phyloP scores from a whole-genome alignment of 495 filamentous ascomycete genomes.

The Beverwykella pulmonaria region DNA sequence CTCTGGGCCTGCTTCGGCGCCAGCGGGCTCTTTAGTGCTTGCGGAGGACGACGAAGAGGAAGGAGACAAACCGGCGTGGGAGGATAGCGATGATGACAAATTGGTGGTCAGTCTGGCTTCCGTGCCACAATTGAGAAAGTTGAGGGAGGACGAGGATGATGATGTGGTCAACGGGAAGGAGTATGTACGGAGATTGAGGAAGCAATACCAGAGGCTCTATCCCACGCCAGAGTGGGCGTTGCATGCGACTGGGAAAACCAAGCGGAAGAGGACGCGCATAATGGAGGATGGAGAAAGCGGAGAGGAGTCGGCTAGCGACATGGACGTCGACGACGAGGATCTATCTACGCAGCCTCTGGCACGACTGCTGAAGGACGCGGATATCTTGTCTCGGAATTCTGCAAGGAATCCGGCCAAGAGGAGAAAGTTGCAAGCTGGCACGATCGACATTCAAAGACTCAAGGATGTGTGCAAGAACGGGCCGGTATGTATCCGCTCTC shows the following conservation, averaged over 20 bases:
- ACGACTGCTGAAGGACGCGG: slow-evolving; percentile 71
- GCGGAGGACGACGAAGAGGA: slow-evolving; percentile 44
- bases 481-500: slow-evolving; percentile 52
- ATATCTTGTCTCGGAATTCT: slow-evolving; percentile 49
- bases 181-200: slow-evolving; percentile 75
- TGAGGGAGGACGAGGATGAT: slow-evolving; percentile 76
- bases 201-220: slow-evolving; percentile 73
- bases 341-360: slow-evolving; percentile 75
- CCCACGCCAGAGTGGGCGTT: slow-evolving; percentile 78
- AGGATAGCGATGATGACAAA: slow-evolving; percentile 94
- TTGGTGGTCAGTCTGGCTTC: slow-evolving; percentile 78
- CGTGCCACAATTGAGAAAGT: slow-evolving; percentile 72
- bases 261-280: slow-evolving; percentile 28
- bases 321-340: slow-evolving; percentile 57
- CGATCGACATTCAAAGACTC: slow-evolving; percentile 77
- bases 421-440: slow-evolving; percentile 74
- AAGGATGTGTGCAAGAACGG: slow-evolving; percentile 65
- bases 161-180: slow-evolving; percentile 85
- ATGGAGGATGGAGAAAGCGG: slow-evolving; percentile 19
- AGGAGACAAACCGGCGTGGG: slow-evolving; percentile 68
- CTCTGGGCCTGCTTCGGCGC: slow-evolving; percentile 53
- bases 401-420: slow-evolving; percentile 49
- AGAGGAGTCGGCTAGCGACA: slow-evolving; percentile 50
- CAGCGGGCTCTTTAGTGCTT: slow-evolving; percentile 51
- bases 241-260: slow-evolving; percentile 29